phyloP scores from a whole-genome alignment of 2,329 filamentous ascomycete species.

The Fusarium lateritium region DNA sequence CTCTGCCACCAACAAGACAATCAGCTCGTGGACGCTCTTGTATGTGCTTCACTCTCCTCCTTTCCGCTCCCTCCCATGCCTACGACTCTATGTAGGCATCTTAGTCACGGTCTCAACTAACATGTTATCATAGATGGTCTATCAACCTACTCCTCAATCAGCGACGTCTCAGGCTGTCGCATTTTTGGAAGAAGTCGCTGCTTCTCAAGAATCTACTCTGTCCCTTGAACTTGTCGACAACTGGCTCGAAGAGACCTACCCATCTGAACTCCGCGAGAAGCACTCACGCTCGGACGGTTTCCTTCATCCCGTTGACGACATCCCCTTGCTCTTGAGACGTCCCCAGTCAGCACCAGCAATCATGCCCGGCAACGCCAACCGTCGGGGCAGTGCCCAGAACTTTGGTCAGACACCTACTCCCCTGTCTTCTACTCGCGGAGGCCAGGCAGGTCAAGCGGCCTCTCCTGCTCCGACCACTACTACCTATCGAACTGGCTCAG shows the following conservation, averaged over 20 bases:
- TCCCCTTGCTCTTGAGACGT: too few relatives aligned
- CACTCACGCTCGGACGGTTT: neutral
- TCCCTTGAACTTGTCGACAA: slow-evolving; percentile 1
- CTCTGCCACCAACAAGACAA: neutral
- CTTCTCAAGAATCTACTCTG: neutral
- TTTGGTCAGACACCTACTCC: neutral
- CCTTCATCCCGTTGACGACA: neutral
- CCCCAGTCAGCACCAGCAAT: slow-evolving; percentile 15
- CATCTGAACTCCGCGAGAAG: neutral
- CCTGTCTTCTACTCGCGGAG: neutral
- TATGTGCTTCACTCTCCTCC: neutral
- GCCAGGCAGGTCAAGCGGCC: neutral
- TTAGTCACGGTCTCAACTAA: neutral
- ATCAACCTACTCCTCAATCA: neutral
- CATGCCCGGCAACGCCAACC: neutral
- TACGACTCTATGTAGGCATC: neutral
- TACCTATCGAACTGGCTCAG: neutral
- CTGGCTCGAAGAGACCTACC: slow-evolving; percentile 29
- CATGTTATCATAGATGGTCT: slow-evolving; percentile 7
- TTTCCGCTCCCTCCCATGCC: neutral
- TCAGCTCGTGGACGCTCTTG: neutral
- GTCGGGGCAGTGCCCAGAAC: neutral
- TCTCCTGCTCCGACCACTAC: neutral
- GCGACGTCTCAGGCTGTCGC: neutral
- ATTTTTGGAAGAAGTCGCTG: slow-evolving; percentile 10